Percentiles rank a stretch among this genome's conserved stretches.
Evolutionary conservation across 1,139 yeast genomes (phyloP).

Genomic region (Magnusiomyces suaveolens): DNA sequence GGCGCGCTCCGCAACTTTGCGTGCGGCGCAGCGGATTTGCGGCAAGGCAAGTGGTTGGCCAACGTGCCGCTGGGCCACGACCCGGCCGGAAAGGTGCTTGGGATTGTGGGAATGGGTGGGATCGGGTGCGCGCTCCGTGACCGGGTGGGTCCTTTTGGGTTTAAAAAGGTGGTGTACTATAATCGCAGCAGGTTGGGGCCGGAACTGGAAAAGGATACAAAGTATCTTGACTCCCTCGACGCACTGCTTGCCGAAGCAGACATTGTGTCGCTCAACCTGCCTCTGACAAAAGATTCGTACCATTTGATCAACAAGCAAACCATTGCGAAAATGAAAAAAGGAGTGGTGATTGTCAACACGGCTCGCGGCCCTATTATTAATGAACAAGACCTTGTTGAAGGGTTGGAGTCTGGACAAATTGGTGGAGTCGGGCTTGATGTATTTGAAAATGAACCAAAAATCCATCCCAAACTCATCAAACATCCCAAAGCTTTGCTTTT

Average conservation of each 20-base stretch:
- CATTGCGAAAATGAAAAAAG: conserved; percentile 54
- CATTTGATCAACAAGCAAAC: conserved; percentile 50
- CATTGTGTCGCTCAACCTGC: conserved; percentile 53
- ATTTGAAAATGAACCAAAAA: conserved; percentile 65
- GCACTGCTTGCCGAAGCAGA: conserved; percentile 49
- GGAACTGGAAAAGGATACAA: conserved; percentile 46
- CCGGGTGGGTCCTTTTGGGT: conserved; percentile 55
- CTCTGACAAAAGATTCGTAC: conserved; percentile 43
- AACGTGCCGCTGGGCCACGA: conserved; percentile 36
- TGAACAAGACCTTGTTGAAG: conserved; percentile 60
- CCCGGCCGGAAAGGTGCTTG: conserved; percentile 56
- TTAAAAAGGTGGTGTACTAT: conserved; percentile 51
- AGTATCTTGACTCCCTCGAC: conserved; percentile 44
- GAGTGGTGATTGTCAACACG: conserved; percentile 55
- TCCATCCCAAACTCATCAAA: conserved; percentile 30
- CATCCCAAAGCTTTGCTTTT: conserved; percentile 44
- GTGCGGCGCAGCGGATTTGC: conserved; percentile 33
- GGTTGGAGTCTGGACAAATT: conserved; percentile 57
- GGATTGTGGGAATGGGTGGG: conserved; percentile 75
- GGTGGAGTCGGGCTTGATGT: conserved; percentile 75
- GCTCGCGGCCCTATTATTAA: conserved; percentile 65
- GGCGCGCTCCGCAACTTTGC: conserved; percentile 54
- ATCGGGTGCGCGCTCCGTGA: conserved; percentile 68
- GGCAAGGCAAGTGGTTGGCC: conserved; percentile 30
- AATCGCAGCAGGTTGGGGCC: conserved; percentile 48